These are phyloP conservation scores for Russula ochroleuca DNA, from an alignment of 768 basidiomycete species.

Conservation along the genomic window DNA sequence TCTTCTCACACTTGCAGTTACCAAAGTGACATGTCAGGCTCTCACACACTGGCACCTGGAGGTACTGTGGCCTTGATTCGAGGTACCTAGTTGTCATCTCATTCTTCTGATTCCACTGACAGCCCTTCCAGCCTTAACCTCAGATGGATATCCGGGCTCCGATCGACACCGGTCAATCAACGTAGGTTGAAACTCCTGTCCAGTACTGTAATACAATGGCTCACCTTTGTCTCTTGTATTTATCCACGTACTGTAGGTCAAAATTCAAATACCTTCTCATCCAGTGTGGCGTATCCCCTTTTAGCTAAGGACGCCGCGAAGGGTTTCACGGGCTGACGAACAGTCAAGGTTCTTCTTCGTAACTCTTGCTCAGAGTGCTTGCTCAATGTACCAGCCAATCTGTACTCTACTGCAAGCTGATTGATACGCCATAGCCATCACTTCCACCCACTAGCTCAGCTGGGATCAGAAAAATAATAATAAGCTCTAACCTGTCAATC, in stretches of 20 bases:
- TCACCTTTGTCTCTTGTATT: background rate
- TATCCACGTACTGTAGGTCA: no score
- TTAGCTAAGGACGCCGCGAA: background rate
- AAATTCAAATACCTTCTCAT: background rate
- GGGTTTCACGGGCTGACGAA: background rate
- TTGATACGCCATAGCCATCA: no score
- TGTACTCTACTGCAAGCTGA: background rate
- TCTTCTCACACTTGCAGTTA: background rate
- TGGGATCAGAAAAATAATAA: background rate
- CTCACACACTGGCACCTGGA: background rate
- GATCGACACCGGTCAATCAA: background rate
- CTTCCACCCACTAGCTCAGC: no score
- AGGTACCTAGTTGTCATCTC: background rate
- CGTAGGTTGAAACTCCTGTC: conserved; percentile 13
- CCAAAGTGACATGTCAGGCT: background rate
- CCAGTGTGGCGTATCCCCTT: conserved; percentile 4
- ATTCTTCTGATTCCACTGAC: background rate
- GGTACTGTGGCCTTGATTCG: background rate
- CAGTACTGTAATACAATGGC: background rate
- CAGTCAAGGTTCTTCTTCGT: background rate
- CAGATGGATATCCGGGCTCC: background rate
- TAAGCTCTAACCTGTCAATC: background rate
- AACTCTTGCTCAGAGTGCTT: background rate
- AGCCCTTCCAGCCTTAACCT: background rate
- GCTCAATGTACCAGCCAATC: background rate